Percentiles rank a stretch among this genome's conserved stretches.
Conservation (phyloP, 306 rosid species). For the Alnus glutinosa region DNA sequence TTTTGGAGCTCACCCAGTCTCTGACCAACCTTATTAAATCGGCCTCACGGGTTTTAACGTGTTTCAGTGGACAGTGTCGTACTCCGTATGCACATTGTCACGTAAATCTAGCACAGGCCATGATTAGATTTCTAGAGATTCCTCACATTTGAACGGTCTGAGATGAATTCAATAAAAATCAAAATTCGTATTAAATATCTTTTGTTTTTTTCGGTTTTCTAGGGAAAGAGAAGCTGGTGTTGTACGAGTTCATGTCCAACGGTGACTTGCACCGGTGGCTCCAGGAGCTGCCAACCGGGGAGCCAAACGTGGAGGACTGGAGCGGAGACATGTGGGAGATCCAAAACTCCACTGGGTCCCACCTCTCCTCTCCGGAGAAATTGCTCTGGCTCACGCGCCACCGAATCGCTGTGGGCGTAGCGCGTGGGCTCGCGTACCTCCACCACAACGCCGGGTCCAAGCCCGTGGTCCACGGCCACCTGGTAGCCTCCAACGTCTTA, state of each 20-base stretch:
- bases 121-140: constrained; percentile 29
- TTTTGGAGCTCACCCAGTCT: background rate
- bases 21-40: constrained; percentile 40
- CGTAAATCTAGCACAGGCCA: constrained; percentile 31
- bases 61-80: constrained; percentile 14
- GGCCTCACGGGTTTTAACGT: constrained; percentile 38
- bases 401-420: constrained; percentile 85
- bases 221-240: constrained; percentile 87
- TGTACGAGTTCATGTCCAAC: constrained; percentile 87
- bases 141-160: constrained; percentile 3
- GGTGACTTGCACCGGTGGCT: constrained; percentile 91
- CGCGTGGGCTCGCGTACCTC: constrained; percentile 89
- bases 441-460: constrained; percentile 84
- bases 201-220: background rate
- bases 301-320: constrained; percentile 95
- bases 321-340: constrained; percentile 87
- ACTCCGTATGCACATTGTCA: constrained; percentile 30
- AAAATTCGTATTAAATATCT: background rate
- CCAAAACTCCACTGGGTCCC: constrained; percentile 38
- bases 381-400: constrained; percentile 83
- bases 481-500: constrained; percentile 67
- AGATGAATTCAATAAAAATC: too few species aligned
- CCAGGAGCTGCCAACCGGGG: constrained; percentile 87
- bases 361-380: constrained; percentile 49
- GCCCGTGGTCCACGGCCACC: constrained; percentile 81